Percentiles rank a stretch among this genome's conserved stretches.
phyloP scores from a whole-genome alignment of 2,329 filamentous ascomycete species.

The Alternaria alternata region DNA sequence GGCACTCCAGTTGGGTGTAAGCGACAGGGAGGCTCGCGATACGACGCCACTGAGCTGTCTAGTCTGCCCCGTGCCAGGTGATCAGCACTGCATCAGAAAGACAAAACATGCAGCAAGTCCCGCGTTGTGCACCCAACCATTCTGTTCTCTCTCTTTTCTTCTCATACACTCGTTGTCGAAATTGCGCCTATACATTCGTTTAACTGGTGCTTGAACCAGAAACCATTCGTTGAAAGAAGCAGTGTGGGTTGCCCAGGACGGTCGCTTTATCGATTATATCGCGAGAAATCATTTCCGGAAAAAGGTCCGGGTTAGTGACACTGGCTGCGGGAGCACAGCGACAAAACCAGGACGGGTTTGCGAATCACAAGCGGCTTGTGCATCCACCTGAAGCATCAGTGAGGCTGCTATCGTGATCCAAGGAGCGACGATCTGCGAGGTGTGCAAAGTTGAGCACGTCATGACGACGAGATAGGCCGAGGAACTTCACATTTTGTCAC shows the following conservation, averaged over 20 bases:
- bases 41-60: slow-evolving; percentile 33
- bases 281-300: slow-evolving; percentile 18
- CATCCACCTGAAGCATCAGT: neutral
- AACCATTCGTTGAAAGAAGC: slow-evolving; percentile 7
- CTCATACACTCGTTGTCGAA: slow-evolving; percentile 36
- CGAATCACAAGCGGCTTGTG: slow-evolving; percentile 4
- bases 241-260: slow-evolving; percentile 5
- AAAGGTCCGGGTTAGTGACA: slow-evolving; percentile 20
- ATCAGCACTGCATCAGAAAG: slow-evolving; percentile 36
- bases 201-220: slow-evolving; percentile 5
- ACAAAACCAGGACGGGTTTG: slow-evolving; percentile 20
- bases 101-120: slow-evolving; percentile 33
- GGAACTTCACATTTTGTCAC: neutral
- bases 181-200: slow-evolving; percentile 23
- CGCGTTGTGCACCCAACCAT: slow-evolving; percentile 25
- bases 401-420: slow-evolving; percentile 4
- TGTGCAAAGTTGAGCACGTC: slow-evolving; percentile 7
- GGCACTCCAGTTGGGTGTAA: slow-evolving; percentile 3
- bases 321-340: slow-evolving; percentile 21
- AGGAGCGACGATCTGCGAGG: slow-evolving; percentile 4
- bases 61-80: slow-evolving; percentile 38
- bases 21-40: slow-evolving; percentile 9
- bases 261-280: slow-evolving; percentile 15
- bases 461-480: slow-evolving; percentile 11
- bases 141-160: slow-evolving; percentile 21